These are phyloP conservation scores for Andrographis paniculata DNA, from an alignment of 305 asterid genomes.

Conservation along the genomic window DNA sequence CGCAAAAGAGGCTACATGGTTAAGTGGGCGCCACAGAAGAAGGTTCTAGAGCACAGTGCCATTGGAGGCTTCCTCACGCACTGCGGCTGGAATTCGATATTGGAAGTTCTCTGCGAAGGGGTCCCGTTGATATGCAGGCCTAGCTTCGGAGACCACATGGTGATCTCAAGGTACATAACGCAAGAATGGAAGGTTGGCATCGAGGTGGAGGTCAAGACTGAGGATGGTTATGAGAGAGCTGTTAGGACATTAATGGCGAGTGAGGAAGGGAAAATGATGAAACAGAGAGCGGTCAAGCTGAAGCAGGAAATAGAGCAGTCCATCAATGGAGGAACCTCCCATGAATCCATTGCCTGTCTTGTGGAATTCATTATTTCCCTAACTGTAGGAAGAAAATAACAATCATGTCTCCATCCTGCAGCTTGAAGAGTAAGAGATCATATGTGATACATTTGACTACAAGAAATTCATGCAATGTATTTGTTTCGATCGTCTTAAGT, in stretches of 20 bases:
- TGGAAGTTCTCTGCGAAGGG: conserved; percentile 38
- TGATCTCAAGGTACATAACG: conserved; percentile 32
- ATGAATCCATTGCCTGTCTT: too few relatives aligned
- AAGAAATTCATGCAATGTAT: too few relatives aligned
- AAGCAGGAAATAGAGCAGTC: conserved; percentile 2
- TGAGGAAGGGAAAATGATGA: conserved; percentile 26
- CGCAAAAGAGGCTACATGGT: conserved; percentile 19
- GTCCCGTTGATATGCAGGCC: conserved; percentile 48
- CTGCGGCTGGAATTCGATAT: conserved; percentile 50
- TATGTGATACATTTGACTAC: too few relatives aligned
- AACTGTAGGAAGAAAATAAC: too few relatives aligned
- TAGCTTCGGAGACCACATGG: conserved; percentile 31
- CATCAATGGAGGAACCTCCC: not conserved
- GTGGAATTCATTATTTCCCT: too few relatives aligned
- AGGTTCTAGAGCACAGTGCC: conserved; percentile 29
- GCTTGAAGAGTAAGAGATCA: too few relatives aligned
- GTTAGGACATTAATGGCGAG: conserved; percentile 26
- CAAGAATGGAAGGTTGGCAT: conserved; percentile 40
- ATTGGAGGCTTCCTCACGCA: conserved; percentile 50
- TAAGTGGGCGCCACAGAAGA: too few relatives aligned
- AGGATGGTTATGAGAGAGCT: conserved; percentile 20
- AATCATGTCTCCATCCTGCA: too few relatives aligned
- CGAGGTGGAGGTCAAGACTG: conserved; percentile 22
- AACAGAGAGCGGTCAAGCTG: conserved; percentile 21
- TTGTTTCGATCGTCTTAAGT: too few relatives aligned